phyloP scores from a whole-genome alignment of 345 rosid genomes.

The Kernera saxatilis region DNA sequence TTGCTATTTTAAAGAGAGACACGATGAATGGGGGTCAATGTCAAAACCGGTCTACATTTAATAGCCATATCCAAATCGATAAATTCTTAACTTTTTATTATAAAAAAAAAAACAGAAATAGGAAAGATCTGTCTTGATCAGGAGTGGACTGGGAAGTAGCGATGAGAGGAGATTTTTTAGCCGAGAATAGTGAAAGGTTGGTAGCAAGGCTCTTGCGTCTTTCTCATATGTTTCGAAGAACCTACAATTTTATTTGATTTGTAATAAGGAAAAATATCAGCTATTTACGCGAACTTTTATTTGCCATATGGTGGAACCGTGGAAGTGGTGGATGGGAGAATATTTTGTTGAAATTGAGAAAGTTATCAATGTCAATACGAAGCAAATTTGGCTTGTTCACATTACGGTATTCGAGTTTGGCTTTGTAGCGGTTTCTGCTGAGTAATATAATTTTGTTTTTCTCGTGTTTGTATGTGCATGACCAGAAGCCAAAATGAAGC shows the following conservation, averaged over 20 bases:
- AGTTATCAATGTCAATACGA: too few species aligned
- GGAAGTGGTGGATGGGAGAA: too few species aligned
- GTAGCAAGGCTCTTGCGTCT: conserved; percentile 15
- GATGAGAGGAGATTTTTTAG: conserved; percentile 4
- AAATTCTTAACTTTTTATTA: neutral
- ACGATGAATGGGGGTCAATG: conserved; percentile 22
- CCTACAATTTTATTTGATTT: neutral
- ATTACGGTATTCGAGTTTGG: too few species aligned
- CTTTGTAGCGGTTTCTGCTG: too few species aligned
- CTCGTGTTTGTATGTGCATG: too few species aligned
- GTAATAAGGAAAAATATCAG: neutral
- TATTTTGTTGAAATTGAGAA: too few species aligned
- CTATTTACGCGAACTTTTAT: neutral
- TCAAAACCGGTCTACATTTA: neutral
- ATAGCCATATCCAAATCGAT: conserved; percentile 5
- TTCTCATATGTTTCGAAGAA: neutral
- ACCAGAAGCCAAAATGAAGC: too few species aligned
- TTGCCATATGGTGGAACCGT: neutral
- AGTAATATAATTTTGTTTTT: too few species aligned
- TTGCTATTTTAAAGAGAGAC: neutral
- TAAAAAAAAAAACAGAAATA: neutral
- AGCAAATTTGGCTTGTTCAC: too few species aligned
- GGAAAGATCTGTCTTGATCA: conserved; percentile 6
- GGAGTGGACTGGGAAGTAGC: conserved; percentile 13
- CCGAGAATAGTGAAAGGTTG: conserved; percentile 1